Evolutionary conservation across 495 filamentous ascomycete species (phyloP).

Genomic region (Aspergillus indologenus): DNA sequence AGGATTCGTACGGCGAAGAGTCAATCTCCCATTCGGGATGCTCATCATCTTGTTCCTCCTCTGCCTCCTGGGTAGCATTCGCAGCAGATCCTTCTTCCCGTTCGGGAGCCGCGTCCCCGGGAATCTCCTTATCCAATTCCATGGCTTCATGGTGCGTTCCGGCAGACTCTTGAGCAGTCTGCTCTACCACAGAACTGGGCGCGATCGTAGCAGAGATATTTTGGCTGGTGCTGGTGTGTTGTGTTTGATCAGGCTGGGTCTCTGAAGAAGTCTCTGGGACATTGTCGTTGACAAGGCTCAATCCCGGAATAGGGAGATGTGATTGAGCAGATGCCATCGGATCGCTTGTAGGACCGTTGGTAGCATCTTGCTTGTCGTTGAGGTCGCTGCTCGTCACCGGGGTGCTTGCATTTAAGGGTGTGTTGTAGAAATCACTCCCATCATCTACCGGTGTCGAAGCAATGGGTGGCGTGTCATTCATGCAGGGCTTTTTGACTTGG

Average conservation of each 20-base stretch:
- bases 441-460: conserved; percentile 34
- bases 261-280: conserved; percentile 16
- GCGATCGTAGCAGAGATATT: conserved; percentile 1
- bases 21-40: conserved; percentile 73
- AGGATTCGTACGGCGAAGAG: conserved; percentile 58
- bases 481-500: conserved; percentile 23
- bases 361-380: conserved; percentile 6
- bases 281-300: conserved; percentile 36
- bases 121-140: conserved; percentile 29
- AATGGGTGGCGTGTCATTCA: conserved; percentile 35
- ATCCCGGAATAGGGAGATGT: conserved; percentile 36
- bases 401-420: conserved; percentile 30
- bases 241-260: conserved; percentile 17
- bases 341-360: conserved; percentile 9
- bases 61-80: conserved; percentile 8
- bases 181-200: background rate
- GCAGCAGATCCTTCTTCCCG: background rate
- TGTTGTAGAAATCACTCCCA: conserved; percentile 46
- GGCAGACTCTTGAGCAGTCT: conserved; percentile 12
- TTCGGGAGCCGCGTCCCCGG: background rate
- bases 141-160: conserved; percentile 24
- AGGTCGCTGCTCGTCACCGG: conserved; percentile 13
- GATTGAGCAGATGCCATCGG: conserved; percentile 14
- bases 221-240: conserved; percentile 5
- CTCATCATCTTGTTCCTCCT: conserved; percentile 43